phyloP scores from a whole-genome alignment of 768 basidiomycete genomes.

The Russula virescens region DNA sequence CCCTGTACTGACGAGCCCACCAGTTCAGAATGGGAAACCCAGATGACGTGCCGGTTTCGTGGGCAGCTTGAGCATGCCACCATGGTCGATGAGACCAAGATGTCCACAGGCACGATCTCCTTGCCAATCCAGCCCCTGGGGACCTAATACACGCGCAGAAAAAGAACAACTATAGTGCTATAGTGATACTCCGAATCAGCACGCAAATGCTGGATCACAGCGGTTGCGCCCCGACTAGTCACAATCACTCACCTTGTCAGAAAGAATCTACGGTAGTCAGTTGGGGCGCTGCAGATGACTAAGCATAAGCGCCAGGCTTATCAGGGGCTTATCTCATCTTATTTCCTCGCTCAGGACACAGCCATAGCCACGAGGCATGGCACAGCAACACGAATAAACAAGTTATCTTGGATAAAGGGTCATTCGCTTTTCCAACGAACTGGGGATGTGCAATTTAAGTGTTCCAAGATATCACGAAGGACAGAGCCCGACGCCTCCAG shows the following conservation, averaged over 20 bases:
- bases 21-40: constrained; percentile 71
- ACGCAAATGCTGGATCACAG: neutral
- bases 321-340: no score
- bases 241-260: constrained; percentile 44
- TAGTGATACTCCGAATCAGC: neutral
- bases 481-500: no score
- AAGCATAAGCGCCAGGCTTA: no score
- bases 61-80: constrained; percentile 73
- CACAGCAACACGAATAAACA: no score
- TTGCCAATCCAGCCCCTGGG: constrained; percentile 67
- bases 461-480: no score
- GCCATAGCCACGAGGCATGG: no score
- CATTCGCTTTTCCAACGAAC: no score
- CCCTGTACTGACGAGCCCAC: constrained; percentile 76
- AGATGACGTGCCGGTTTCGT: constrained; percentile 76
- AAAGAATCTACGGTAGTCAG: constrained; percentile 55
- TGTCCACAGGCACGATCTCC: constrained; percentile 67
- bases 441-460: no score
- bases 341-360: no score
- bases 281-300: no score
- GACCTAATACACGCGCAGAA: constrained; percentile 29
- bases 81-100: constrained; percentile 74
- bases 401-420: no score
- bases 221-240: neutral
- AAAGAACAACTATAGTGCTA: neutral